A percentile compares a stretch with the other conserved stretches of the same genome.
phyloP scores from a whole-genome alignment of 306 rosid species.

The Cucumis cinereus region DNA sequence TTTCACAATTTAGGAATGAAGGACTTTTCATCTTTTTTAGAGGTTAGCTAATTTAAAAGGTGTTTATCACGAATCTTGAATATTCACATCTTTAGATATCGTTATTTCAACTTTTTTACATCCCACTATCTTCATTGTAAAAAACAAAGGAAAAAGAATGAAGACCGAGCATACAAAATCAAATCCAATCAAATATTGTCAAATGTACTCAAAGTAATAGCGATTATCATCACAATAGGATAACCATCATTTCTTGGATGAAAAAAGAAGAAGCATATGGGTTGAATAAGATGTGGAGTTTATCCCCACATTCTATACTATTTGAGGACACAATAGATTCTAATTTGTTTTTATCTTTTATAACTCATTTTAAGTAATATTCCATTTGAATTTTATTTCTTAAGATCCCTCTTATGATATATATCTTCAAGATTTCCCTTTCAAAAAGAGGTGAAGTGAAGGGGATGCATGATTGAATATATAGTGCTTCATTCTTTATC shows the following conservation, averaged over 20 bases:
- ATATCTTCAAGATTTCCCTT: background rate
- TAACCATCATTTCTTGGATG: background rate
- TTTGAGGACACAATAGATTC: background rate
- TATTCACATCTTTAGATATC: background rate
- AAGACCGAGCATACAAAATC: background rate
- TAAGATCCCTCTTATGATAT: background rate
- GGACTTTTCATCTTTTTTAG: no score
- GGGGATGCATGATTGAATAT: background rate
- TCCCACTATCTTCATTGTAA: background rate
- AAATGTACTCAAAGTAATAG: background rate
- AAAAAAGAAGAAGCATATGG: background rate
- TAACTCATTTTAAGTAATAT: background rate
- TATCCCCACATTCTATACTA: background rate
- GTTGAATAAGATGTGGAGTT: background rate
- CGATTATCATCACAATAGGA: background rate
- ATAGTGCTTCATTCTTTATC: background rate
- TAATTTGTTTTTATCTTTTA: background rate
- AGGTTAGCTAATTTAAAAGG: background rate
- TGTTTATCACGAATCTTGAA: background rate
- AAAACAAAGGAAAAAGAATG: background rate
- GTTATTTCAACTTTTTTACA: background rate
- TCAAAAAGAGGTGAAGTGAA: background rate
- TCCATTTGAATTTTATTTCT: background rate
- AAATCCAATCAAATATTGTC: background rate
- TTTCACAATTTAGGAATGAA: no score